These are phyloP conservation scores for Xerocomus brunneocitrinus DNA, from an alignment of 768 basidiomycete species.

Conservation along the genomic window DNA sequence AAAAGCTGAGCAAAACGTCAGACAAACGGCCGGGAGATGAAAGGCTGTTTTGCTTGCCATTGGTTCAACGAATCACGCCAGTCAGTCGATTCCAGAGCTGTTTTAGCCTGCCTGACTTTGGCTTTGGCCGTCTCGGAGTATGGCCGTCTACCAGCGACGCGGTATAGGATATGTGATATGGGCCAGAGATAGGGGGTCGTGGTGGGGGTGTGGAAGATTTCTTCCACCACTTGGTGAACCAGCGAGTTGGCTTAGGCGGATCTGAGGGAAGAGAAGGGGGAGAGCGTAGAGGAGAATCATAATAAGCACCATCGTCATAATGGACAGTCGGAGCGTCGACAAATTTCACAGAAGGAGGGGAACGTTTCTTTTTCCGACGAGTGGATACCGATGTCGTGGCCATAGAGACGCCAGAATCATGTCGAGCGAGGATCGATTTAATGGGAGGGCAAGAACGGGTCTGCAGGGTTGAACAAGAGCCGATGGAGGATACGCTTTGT, in stretches of 20 bases:
- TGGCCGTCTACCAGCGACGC: slow-evolving; percentile 30
- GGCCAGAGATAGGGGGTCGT: slow-evolving; percentile 30
- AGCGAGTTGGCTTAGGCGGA: slow-evolving; percentile 8
- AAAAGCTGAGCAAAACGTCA: background rate
- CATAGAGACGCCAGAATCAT: slow-evolving; percentile 46
- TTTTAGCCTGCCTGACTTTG: slow-evolving; percentile 24
- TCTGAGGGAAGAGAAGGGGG: slow-evolving; percentile 11
- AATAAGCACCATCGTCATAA: slow-evolving; percentile 30
- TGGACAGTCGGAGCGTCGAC: slow-evolving; percentile 61
- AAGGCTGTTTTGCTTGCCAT: background rate
- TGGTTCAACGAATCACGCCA: slow-evolving; percentile 14
- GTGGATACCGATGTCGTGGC: slow-evolving; percentile 25
- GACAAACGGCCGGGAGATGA: background rate
- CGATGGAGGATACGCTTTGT: slow-evolving; percentile 39
- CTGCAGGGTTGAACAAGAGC: slow-evolving; percentile 29
- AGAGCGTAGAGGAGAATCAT: slow-evolving; percentile 10
- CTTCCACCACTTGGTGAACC: slow-evolving; percentile 30
- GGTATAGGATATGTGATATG: slow-evolving; percentile 27
- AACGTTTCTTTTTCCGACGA: slow-evolving; percentile 29
- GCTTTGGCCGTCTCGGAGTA: slow-evolving; percentile 12
- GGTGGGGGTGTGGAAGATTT: slow-evolving; percentile 14
- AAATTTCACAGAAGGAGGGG: slow-evolving; percentile 58
- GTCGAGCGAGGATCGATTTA: slow-evolving; percentile 58
- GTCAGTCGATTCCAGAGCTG: slow-evolving; percentile 26
- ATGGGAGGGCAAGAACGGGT: slow-evolving; percentile 24